Conservation (phyloP, 257 asterid species). For the Forsythia suspensa region DNA sequence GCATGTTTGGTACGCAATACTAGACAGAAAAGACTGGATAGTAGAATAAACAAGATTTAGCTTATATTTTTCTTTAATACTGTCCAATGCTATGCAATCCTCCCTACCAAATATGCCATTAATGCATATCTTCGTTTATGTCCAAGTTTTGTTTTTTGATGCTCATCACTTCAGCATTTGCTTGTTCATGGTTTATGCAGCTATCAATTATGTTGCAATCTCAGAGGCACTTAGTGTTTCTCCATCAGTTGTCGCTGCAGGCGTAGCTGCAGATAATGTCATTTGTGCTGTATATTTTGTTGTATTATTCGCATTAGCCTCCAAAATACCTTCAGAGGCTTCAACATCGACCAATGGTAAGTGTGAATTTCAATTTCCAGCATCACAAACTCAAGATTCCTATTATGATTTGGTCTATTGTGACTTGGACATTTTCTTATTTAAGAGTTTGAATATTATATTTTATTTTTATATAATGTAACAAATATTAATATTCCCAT, state of each 20-base stretch:
- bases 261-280: slow-evolving; percentile 92
- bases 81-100: not conserved
- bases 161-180: slow-evolving; percentile 14
- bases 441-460: not conserved
- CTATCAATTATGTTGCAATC: slow-evolving; percentile 82
- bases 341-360: slow-evolving; percentile 41
- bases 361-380: slow-evolving; percentile 4
- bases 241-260: slow-evolving; percentile 79
- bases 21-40: not conserved
- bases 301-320: slow-evolving; percentile 65
- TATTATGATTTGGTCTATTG: not conserved
- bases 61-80: not conserved
- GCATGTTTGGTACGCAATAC: not conserved
- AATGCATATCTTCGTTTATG: not conserved
- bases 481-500: not conserved
- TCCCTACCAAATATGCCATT: not conserved
- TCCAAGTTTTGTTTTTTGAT: not conserved
- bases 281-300: slow-evolving; percentile 71
- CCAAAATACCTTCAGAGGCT: slow-evolving; percentile 72
- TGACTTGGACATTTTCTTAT: slow-evolving; percentile 1
- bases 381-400: not conserved
- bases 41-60: not conserved
- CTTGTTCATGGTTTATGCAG: slow-evolving; percentile 44
- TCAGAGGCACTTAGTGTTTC: slow-evolving; percentile 73
- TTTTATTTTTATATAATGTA: not conserved